Conservation (phyloP, 331 rosid species). For the Quercus lobata region DNA sequence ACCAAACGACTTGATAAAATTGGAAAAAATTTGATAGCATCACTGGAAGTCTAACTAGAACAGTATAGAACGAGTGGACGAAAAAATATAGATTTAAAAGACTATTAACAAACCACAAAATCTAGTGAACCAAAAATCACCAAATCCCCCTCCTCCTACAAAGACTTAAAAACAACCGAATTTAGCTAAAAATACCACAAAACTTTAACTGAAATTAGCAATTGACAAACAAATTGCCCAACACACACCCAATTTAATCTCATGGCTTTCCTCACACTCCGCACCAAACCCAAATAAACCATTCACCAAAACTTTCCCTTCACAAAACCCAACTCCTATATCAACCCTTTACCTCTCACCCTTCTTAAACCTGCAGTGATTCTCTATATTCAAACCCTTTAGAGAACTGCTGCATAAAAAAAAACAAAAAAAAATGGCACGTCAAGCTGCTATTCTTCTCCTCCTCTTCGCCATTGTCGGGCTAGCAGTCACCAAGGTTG, state of each 20-base stretch:
- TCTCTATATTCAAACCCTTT: background rate
- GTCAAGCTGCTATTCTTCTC: constrained; percentile 27
- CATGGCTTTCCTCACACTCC: constrained; percentile 12
- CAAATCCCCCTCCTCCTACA: too few relatives aligned
- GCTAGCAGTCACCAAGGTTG: background rate
- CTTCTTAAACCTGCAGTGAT: background rate
- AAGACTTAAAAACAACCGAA: background rate
- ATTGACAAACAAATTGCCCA: background rate
- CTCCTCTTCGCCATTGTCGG: constrained; percentile 34
- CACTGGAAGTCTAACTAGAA: too few relatives aligned
- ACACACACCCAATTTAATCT: background rate
- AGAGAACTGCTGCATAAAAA: constrained; percentile 6
- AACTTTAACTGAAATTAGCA: background rate
- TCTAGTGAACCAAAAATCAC: too few relatives aligned
- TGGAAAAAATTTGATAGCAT: too few relatives aligned
- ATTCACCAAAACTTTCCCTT: background rate
- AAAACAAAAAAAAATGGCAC: constrained; percentile 27
- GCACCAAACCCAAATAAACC: background rate
- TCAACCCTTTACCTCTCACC: background rate
- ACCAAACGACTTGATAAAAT: too few relatives aligned
- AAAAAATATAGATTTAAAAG: too few relatives aligned
- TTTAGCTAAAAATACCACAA: background rate
- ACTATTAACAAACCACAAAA: too few relatives aligned
- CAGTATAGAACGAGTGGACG: too few relatives aligned
- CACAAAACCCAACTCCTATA: background rate